phyloP scores from a whole-genome alignment of 306 rosid genomes.

The Trichosanthes cucumerina region DNA sequence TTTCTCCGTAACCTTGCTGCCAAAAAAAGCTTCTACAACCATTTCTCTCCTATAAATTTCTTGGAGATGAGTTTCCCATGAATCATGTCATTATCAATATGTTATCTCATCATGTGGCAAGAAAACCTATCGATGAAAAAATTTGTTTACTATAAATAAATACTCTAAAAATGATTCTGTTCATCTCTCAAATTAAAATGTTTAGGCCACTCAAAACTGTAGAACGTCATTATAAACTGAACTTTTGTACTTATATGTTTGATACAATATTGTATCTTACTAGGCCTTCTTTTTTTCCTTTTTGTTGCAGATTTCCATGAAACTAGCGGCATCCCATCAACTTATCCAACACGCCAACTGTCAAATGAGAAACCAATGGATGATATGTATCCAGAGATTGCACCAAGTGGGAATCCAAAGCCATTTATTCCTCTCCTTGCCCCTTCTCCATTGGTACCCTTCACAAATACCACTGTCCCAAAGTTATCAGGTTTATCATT shows the following conservation, averaged over 20 bases:
- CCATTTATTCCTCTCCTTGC: constrained; percentile 92
- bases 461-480: constrained; percentile 60
- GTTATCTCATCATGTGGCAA: background rate
- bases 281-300: background rate
- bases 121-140: background rate
- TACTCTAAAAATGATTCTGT: background rate
- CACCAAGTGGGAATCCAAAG: constrained; percentile 62
- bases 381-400: constrained; percentile 40
- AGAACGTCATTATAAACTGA: background rate
- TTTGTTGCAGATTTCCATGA: constrained; percentile 37
- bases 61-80: background rate
- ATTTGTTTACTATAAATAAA: background rate
- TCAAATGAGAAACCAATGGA: constrained; percentile 26
- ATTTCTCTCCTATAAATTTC: background rate
- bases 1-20: background rate
- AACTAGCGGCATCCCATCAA: constrained; percentile 24
- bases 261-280: background rate
- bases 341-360: constrained; percentile 21
- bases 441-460: constrained; percentile 82
- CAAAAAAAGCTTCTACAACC: background rate
- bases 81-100: background rate
- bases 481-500: constrained; percentile 64
- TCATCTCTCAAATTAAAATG: background rate
- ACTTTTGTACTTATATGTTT: background rate
- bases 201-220: background rate